phyloP scores from a whole-genome alignment of 371 early-diverging fungal species.

The Massospora cicadina region DNA sequence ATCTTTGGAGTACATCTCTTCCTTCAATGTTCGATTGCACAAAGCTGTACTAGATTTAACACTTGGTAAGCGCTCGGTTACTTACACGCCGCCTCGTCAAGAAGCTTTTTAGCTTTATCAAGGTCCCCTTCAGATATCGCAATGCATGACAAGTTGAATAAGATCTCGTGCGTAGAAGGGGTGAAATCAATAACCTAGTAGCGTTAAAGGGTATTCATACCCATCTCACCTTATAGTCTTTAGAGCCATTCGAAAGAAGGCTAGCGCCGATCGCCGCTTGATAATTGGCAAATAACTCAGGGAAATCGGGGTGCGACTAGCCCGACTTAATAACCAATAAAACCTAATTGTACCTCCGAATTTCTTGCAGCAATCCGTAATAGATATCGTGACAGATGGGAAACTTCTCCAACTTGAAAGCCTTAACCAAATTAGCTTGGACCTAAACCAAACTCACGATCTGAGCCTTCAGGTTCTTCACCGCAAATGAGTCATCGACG shows the following conservation, averaged over 20 bases:
- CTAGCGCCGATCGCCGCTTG: constrained; percentile 6
- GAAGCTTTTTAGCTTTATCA: background rate
- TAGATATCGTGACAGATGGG: background rate
- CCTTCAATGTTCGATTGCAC: background rate
- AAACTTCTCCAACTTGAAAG: constrained; percentile 9
- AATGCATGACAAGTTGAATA: constrained; percentile 5
- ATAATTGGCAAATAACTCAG: constrained; percentile 10
- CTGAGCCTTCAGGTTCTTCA: constrained; percentile 2
- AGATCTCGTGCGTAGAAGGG: background rate
- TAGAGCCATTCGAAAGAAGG: background rate
- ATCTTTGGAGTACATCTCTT: background rate
- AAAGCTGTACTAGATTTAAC: background rate
- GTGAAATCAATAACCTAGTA: background rate
- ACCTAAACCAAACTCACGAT: background rate
- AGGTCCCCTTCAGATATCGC: background rate
- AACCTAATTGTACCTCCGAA: background rate
- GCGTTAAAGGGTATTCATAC: background rate
- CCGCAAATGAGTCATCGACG: background rate
- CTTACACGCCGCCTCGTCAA: constrained; percentile 4
- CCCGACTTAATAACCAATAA: background rate
- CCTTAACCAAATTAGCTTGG: background rate
- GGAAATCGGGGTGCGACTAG: constrained; percentile 1
- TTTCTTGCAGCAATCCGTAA: background rate
- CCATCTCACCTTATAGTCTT: background rate
- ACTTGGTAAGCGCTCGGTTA: background rate